phyloP scores from a whole-genome alignment of 345 rosid species.

The Rubroshorea leprosula region DNA sequence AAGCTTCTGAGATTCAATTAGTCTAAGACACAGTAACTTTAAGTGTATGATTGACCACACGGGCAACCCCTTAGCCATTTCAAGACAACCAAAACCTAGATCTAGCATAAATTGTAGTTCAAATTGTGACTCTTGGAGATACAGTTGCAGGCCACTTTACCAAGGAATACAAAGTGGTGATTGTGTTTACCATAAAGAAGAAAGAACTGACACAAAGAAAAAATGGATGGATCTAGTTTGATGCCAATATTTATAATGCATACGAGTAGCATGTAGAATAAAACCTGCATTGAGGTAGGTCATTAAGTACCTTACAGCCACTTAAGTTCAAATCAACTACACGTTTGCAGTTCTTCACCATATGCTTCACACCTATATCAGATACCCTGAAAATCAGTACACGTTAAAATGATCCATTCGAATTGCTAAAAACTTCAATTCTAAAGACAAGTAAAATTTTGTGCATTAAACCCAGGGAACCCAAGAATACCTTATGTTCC shows the following conservation, averaged over 20 bases:
- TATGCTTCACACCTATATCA: constrained; percentile 48
- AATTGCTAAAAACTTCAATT: not conserved
- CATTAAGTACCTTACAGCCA: constrained; percentile 77
- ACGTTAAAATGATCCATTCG: constrained; percentile 11
- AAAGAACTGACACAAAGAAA: no score
- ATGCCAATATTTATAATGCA: not conserved
- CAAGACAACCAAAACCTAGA: no score
- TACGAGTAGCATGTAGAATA: not conserved
- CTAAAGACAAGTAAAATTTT: constrained; percentile 8
- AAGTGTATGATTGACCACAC: no score
- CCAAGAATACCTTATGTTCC: constrained; percentile 79
- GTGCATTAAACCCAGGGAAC: constrained; percentile 7
- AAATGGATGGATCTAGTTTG: no score
- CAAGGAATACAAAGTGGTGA: no score
- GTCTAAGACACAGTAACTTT: no score
- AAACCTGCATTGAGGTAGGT: constrained; percentile 11
- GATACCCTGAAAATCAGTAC: constrained; percentile 55
- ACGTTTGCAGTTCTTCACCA: constrained; percentile 60
- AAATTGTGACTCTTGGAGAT: no score
- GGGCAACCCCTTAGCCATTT: no score
- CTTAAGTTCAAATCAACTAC: constrained; percentile 75
- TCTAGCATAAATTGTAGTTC: no score
- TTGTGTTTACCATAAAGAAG: no score
- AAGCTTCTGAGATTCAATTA: no score
- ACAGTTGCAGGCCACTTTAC: no score